Evolutionary conservation across 305 asterid genomes (phyloP).

Genomic region (Vinca major): DNA sequence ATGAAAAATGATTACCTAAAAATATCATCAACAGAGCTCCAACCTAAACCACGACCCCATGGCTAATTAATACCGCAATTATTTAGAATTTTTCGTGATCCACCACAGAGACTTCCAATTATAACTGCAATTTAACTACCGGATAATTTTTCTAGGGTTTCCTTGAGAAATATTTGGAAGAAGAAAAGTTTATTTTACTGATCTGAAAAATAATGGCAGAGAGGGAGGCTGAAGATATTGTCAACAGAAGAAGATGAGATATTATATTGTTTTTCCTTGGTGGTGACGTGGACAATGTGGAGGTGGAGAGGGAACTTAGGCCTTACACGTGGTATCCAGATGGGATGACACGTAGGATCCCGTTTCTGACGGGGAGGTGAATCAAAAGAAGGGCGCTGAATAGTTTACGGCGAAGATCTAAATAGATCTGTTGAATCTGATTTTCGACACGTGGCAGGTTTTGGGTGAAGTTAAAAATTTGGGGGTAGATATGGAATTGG

Average conservation of each 20-base stretch:
- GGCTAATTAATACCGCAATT: not conserved
- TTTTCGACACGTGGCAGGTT: conserved; percentile 23
- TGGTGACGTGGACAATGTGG: conserved; percentile 27
- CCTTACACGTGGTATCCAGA: conserved; percentile 6
- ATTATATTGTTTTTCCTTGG: conserved; percentile 8
- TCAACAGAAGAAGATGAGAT: not conserved
- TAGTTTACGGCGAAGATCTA: conserved; percentile 23
- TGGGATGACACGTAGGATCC: conserved; percentile 4
- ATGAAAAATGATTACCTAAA: conserved; percentile 13
- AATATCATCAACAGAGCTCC: conserved; percentile 3
- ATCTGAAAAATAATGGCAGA: conserved; percentile 11
- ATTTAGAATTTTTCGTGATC: not conserved
- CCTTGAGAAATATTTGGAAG: not conserved
- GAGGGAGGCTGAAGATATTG: not conserved
- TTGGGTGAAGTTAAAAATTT: conserved; percentile 14
- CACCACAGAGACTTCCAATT: not conserved
- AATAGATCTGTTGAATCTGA: conserved; percentile 22
- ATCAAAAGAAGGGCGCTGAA: conserved; percentile 29
- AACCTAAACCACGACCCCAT: not conserved
- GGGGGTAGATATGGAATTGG: not conserved
- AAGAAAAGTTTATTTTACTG: conserved; percentile 13
- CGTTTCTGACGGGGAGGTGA: conserved; percentile 13
- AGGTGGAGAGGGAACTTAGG: conserved; percentile 10
- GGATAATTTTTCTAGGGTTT: conserved; percentile 25
- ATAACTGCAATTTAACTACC: not conserved